Evolutionary conservation across 495 filamentous ascomycete species (phyloP).

Genomic region (Aspergillus mulundensis): DNA sequence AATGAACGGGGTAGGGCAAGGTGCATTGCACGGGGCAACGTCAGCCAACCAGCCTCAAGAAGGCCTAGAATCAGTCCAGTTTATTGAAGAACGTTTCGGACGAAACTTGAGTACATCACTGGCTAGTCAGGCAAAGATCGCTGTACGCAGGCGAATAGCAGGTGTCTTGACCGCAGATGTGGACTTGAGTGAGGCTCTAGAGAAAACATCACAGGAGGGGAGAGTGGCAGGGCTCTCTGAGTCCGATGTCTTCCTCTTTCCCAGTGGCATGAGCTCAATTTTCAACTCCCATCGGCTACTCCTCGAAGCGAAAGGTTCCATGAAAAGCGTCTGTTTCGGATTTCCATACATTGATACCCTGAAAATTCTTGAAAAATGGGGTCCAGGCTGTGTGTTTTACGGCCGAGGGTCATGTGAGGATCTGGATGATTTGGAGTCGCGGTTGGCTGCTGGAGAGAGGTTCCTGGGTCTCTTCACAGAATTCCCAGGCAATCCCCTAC

Average conservation of each 20-base stretch:
- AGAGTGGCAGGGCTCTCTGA: conserved; percentile 72
- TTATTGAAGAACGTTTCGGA: conserved; percentile 93
- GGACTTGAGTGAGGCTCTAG: conserved; percentile 62
- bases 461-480: conserved; percentile 90
- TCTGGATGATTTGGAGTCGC: conserved; percentile 77
- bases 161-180: conserved; percentile 73
- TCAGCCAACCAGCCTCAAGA: conserved; percentile 31
- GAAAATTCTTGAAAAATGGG: conserved; percentile 92
- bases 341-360: conserved; percentile 97
- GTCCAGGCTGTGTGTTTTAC: conserved; percentile 86
- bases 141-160: conserved; percentile 82
- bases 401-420: conserved; percentile 78
- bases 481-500: conserved; percentile 87
- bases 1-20: conserved; percentile 22
- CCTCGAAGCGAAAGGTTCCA: conserved; percentile 46
- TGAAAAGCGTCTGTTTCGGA: conserved; percentile 45
- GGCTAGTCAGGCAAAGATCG: conserved; percentile 75
- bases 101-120: conserved; percentile 79
- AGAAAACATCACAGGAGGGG: conserved; percentile 36
- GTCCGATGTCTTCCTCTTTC: conserved; percentile 84
- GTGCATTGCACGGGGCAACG: conserved; percentile 2
- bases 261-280: conserved; percentile 91
- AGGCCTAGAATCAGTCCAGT: conserved; percentile 67
- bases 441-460: conserved; percentile 66
- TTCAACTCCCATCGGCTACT: conserved; percentile 79